Evolutionary conservation across 2,329 filamentous ascomycete genomes (phyloP), one percentile per base, ranked within the genome.

Genomic region (Ambrosiella beaveri): DNA sequence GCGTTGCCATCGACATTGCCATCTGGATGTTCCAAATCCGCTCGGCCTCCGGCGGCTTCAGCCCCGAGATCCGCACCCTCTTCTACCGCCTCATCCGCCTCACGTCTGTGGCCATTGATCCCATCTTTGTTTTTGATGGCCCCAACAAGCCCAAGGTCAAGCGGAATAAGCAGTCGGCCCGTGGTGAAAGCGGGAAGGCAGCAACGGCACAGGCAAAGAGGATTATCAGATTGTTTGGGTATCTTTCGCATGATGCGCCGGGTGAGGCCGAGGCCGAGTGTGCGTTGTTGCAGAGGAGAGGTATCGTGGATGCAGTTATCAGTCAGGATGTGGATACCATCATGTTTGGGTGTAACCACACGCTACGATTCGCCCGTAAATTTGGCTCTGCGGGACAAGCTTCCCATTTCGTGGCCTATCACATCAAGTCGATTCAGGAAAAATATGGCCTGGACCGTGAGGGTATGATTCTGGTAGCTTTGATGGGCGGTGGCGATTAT

Each of bases 1-100:
- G 90, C 45, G 76, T 98, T 52, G 93, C 93, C 44, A 86, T 98
- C 63, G 93, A 98, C 67, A 86, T 95, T 64, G 88, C 89, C 2
- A 97, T 98, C 66, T 98, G 93, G 93, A 85, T 95, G 50, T 97
- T 95, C 66, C 93, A 98, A 66, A 84, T 84, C 11, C 89, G 95
- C 66, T 84, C 88, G 12, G 86, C 86, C 15, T 82, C 82, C 72
- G 88, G 91, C 52, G 93, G 93, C 61, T 82, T 83, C 9, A 96
- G 96, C 64, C 91, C 93, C 6, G 90, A 90, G 1, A 76, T 96
- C 41, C 81, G 93, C 59, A 96, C 90, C 1, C 79, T 98, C 27
- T 97, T 96, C 71, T 97, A 94, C 70, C 85, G 93, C 39, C 79
- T 97, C 0, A 74, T 91, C 1, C 85, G 86, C 57, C 76, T 95